phyloP scores from a whole-genome alignment of 2,329 filamentous ascomycete species.

The Diaporthe sp. region DNA sequence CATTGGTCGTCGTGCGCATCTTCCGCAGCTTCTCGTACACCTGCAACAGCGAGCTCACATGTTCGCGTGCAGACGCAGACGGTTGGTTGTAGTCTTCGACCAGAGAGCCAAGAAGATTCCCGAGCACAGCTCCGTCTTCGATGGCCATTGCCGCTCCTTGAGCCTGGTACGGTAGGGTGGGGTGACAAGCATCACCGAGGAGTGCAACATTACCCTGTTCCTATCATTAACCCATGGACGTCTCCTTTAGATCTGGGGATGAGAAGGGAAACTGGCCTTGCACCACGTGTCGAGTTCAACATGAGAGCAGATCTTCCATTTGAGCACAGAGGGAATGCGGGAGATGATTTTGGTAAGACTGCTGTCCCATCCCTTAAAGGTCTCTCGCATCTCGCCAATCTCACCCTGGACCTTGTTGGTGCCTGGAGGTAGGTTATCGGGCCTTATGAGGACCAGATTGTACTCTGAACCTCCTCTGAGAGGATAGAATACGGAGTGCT shows the following conservation, averaged over 20 bases:
- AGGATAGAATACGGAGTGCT: background rate
- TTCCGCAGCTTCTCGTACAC: constrained; percentile 13
- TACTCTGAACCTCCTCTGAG: background rate
- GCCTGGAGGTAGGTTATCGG: background rate
- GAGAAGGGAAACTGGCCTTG: background rate
- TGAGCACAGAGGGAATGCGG: background rate
- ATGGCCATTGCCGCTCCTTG: constrained; percentile 40
- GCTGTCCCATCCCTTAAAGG: constrained; percentile 26
- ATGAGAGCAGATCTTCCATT: constrained; percentile 25
- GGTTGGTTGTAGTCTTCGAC: background rate
- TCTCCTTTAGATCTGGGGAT: background rate
- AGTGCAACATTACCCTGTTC: constrained; percentile 49
- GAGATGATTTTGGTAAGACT: constrained; percentile 18
- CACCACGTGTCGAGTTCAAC: constrained; percentile 16
- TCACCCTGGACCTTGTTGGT: constrained; percentile 5
- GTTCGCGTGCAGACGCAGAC: background rate
- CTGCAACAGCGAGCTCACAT: background rate
- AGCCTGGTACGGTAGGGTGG: constrained; percentile 41
- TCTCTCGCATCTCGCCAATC: constrained; percentile 26
- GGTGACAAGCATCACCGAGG: constrained; percentile 60
- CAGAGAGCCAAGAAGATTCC: background rate
- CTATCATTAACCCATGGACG: background rate
- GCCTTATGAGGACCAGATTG: background rate
- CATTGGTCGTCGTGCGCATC: constrained; percentile 5
- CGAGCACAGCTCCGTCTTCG: constrained; percentile 41